Evolutionary conservation across 2,329 filamentous ascomycete genomes (phyloP), one percentile per base, ranked within the genome.

Genomic region (Aureobasidium musti): DNA sequence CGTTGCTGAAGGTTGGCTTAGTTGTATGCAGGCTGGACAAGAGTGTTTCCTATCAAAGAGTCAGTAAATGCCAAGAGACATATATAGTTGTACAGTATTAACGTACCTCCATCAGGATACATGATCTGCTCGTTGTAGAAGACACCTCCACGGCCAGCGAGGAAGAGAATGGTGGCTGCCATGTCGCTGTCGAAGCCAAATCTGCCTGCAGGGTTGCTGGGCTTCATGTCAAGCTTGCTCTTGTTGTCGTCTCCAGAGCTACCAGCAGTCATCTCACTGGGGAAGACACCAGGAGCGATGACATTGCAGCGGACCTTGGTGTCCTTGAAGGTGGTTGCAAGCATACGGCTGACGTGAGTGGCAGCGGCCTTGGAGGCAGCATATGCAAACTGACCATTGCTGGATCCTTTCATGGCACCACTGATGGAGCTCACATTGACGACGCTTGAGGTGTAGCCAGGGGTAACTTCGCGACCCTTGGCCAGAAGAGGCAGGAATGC

Each of bases 81-180:
- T 30, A 30, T 1, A 19, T 6, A 10, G 17, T 5, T 23, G 45
- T 17, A 43, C 37, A 21, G n/a, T 54, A n/a, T 39, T 23, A 28
- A 63, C 68, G 56, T 63, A 68, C 73, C 73, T 65, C 82, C 82
- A 72, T 84, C 82, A 17, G 81, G 82, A 69, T 82, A 82, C 52
- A 85, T 66, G 37, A 84, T 79, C 72, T 85, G 82, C 53, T 83
- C 81, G 50, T 85, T 85, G 68, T 83, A 81, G 69, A 84, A 84
- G 0, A 80, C 70, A 2, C 82, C 82, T 33, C 81, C 82, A 35
- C 77, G 79, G 0, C 83, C 81, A 43, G 82, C 82, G 47, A 85
- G 73, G 69, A 84, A 80, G 56, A 85, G 72, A 5, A 83, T 79
- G 4, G 80, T 82, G 2, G 80, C 81, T 6, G 79, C 82, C 80